phyloP scores from a whole-genome alignment of 2,329 filamentous ascomycete genomes.

The Fusarium hainanense region DNA sequence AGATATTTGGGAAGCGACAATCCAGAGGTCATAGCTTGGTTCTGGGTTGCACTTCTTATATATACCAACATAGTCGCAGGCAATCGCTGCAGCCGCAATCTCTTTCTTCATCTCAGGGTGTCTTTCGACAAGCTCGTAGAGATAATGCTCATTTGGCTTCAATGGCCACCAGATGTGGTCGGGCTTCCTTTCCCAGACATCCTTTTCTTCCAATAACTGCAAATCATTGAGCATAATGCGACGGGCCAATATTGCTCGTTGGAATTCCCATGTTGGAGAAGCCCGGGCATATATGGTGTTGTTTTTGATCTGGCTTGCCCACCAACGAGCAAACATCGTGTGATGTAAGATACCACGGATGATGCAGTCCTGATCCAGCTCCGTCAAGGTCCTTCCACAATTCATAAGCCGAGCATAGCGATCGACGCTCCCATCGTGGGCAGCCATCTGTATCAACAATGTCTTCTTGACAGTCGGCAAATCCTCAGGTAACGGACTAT shows the following conservation, averaged over 20 bases:
- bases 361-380: background rate
- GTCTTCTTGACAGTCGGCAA: slow-evolving; percentile 13
- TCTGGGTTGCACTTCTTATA: background rate
- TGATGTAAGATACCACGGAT: slow-evolving; percentile 4
- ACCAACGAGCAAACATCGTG: slow-evolving; percentile 16
- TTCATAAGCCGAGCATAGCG: background rate
- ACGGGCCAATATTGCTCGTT: slow-evolving; percentile 1
- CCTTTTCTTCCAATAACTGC: background rate
- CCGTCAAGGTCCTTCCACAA: background rate
- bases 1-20: background rate
- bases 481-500: background rate
- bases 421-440: slow-evolving; percentile 11
- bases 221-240: slow-evolving; percentile 19
- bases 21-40: background rate
- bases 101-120: background rate
- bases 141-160: background rate
- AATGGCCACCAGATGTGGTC: slow-evolving; percentile 22
- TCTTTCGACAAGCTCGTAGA: too few relatives aligned
- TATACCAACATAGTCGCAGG: background rate
- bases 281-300: background rate
- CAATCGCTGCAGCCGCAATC: slow-evolving; percentile 2
- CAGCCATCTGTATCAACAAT: slow-evolving; percentile 13
- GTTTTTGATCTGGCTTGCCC: slow-evolving; percentile 8
- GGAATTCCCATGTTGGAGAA: background rate
- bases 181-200: background rate